Percentiles rank a stretch among this genome's conserved stretches.
Conservation (phyloP, 2,329 filamentous ascomycete genomes). For the Zasmidium cellare region DNA sequence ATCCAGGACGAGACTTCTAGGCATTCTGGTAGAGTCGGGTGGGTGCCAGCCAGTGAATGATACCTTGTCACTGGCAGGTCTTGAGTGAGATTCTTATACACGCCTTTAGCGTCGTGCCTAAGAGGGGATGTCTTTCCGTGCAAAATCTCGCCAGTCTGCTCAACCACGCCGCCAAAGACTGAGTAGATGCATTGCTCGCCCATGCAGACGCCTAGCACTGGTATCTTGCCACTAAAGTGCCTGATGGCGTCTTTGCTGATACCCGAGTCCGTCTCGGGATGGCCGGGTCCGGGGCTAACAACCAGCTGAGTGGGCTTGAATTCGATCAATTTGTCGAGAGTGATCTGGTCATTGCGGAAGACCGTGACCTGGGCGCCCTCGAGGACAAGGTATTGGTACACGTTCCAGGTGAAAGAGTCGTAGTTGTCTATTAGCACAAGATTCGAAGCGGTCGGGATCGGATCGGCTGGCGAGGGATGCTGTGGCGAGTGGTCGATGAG, state of each 20-base stretch:
- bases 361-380: conserved; percentile 91
- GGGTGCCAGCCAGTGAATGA: conserved; percentile 91
- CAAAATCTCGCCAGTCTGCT: conserved; percentile 90
- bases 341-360: conserved; percentile 88
- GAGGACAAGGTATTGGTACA: conserved; percentile 97
- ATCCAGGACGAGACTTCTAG: conserved; percentile 93
- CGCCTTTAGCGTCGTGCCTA: conserved; percentile 86
- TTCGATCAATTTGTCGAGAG: conserved; percentile 76
- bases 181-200: conserved; percentile 98
- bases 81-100: conserved; percentile 79
- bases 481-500: conserved; percentile 82
- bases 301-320: conserved; percentile 91
- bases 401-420: conserved; percentile 99
- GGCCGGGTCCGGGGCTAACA: conserved; percentile 90
- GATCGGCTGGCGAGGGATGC: conserved; percentile 72
- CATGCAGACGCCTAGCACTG: conserved; percentile 97
- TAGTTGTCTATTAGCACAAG: conserved; percentile 98
- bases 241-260: conserved; percentile 89
- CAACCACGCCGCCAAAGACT: conserved; percentile 86
- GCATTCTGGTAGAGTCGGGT: conserved; percentile 78
- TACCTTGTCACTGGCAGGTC: conserved; percentile 88
- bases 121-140: conserved; percentile 96
- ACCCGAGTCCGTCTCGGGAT: conserved; percentile 87
- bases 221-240: conserved; percentile 91
- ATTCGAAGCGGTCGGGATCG: conserved; percentile 79